Percentiles rank a stretch among this genome's conserved stretches.
These are phyloP conservation scores for Neonectria faginata DNA, from an alignment of 2,329 filamentous ascomycete genomes.

Conservation along the genomic window DNA sequence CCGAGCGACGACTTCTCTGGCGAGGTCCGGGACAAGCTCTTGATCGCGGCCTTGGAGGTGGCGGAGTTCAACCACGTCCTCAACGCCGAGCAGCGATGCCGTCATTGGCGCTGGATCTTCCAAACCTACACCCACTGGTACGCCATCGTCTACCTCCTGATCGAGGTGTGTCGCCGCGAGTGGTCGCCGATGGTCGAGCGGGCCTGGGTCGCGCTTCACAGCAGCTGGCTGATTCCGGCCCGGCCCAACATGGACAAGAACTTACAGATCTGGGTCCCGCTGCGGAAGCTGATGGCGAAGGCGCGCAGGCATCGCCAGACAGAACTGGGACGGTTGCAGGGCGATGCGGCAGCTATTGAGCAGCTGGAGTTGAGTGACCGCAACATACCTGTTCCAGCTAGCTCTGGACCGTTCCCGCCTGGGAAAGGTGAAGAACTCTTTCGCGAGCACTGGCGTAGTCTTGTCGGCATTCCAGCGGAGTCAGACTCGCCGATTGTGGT, in stretches of 20 bases:
- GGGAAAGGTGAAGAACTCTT: conserved; percentile 15
- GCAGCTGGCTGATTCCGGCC: conserved; percentile 52
- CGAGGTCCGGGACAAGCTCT: conserved; percentile 57
- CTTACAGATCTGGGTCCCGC: conserved; percentile 55
- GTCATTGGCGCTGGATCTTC: conserved; percentile 69
- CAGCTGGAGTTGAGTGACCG: conserved; percentile 48
- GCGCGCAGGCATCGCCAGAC: conserved; percentile 52
- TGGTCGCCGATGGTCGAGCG: conserved; percentile 61
- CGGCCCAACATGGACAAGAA: conserved; percentile 44
- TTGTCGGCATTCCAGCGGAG: conserved; percentile 11
- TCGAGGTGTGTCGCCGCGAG: conserved; percentile 60
- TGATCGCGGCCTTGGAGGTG: conserved; percentile 64
- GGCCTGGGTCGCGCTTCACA: conserved; percentile 62
- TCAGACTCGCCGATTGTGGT: fast-evolving
- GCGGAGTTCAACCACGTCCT: conserved; percentile 67
- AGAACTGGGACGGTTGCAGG: conserved; percentile 51
- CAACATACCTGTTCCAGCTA: conserved; percentile 43
- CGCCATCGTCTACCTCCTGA: conserved; percentile 66
- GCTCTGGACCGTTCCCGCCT: conserved; percentile 41
- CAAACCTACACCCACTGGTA: conserved; percentile 71
- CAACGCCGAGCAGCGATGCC: conserved; percentile 61
- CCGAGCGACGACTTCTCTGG: conserved; percentile 52
- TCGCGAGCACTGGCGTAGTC: conserved; percentile 31
- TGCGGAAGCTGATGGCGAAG: conserved; percentile 54
- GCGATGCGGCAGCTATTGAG: conserved; percentile 41